These are phyloP conservation scores for Tricholoma terreum DNA, from an alignment of 768 basidiomycete genomes.

Conservation along the genomic window DNA sequence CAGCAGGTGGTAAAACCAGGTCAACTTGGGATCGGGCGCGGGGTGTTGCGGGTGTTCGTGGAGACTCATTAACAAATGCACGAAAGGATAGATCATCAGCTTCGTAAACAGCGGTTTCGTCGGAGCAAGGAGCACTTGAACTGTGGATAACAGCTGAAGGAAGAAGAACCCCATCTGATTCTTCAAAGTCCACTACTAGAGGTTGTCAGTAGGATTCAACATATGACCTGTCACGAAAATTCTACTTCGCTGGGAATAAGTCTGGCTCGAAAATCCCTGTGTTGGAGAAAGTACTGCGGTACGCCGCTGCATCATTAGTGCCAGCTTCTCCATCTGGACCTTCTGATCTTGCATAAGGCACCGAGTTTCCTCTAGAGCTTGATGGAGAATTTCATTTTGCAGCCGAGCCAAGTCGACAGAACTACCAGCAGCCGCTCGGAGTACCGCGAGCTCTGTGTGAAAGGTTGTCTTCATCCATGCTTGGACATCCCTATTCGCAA, in stretches of 20 bases:
- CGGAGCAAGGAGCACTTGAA: too few relatives aligned
- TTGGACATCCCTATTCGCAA: constrained; percentile 20
- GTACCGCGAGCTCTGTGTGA: constrained; percentile 16
- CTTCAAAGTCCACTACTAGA: not conserved
- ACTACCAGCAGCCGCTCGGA: constrained; percentile 16
- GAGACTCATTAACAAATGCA: constrained; percentile 10
- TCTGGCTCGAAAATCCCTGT: constrained; percentile 8
- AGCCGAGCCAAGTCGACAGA: constrained; percentile 17
- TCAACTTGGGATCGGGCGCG: constrained; percentile 16
- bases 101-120: constrained; percentile 1
- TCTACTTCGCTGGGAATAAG: constrained; percentile 5
- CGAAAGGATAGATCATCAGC: not conserved
- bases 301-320: constrained; percentile 7
- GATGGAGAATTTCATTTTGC: constrained; percentile 18
- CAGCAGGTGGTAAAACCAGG: constrained; percentile 18
- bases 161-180: not conserved
- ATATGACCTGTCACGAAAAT: too few relatives aligned
- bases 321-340: constrained; percentile 1
- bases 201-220: too few relatives aligned
- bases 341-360: not conserved
- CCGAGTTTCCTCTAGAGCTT: constrained; percentile 16
- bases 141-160: not conserved
- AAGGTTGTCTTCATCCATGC: constrained; percentile 25
- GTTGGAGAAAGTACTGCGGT: constrained; percentile 14
- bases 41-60: not conserved